Evolutionary conservation across 306 rosid genomes (phyloP).

Genomic region (Comarum palustre): DNA sequence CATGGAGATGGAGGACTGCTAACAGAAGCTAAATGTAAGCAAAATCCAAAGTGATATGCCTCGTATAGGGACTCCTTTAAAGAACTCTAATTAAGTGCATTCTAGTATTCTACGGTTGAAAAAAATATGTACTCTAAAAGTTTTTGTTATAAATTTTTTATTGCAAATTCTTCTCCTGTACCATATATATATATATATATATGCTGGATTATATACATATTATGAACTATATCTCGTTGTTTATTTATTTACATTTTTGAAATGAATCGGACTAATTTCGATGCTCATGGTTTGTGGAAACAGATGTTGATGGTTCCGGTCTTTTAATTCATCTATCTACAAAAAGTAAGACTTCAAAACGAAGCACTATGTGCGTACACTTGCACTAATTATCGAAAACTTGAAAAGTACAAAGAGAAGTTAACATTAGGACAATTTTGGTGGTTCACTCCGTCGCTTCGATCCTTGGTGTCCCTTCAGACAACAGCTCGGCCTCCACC

Average conservation of each 20-base stretch:
- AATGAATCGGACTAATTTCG: too few species aligned
- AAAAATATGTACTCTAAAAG: too few species aligned
- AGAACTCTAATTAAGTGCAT: too few species aligned
- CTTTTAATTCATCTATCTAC: neutral
- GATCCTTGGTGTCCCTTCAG: neutral
- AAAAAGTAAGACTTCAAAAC: neutral
- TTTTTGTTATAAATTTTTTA: too few species aligned
- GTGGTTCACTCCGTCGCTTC: neutral
- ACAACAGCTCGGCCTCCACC: neutral
- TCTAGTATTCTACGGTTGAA: too few species aligned
- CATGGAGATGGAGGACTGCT: neutral
- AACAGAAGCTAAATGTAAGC: neutral
- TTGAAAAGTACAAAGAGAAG: neutral
- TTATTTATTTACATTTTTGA: too few species aligned
- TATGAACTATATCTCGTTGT: too few species aligned
- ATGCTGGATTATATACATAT: too few species aligned
- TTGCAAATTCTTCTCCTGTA: too few species aligned
- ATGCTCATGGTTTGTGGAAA: too few species aligned
- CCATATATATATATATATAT: too few species aligned
- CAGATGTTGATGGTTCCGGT: too few species aligned
- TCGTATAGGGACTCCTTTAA: neutral
- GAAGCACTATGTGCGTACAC: neutral
- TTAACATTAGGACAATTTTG: neutral
- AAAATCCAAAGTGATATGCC: neutral
- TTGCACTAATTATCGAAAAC: neutral